Conservation (phyloP, 352 stramenopile genomes). For the Phytophthora niederhauseri region DNA sequence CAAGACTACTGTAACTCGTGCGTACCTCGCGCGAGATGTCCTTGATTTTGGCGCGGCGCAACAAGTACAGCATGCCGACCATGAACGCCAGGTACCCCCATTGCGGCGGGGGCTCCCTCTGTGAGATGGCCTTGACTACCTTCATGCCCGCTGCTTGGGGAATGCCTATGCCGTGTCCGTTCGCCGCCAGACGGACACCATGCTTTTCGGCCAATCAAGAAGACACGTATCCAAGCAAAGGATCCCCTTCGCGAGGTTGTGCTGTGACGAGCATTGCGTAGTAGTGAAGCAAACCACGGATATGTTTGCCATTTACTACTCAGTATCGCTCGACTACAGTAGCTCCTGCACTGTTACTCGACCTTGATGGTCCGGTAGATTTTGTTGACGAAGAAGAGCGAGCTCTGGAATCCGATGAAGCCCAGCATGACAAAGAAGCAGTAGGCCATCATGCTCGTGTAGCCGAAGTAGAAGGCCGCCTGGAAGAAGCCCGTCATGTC, state of each 20-base stretch:
- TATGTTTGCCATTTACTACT: not conserved
- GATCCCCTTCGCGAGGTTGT: conserved; percentile 10
- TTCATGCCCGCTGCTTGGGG: conserved; percentile 33
- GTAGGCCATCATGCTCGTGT: conserved; percentile 97
- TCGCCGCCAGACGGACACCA: conserved; percentile 16
- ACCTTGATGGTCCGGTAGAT: conserved; percentile 98
- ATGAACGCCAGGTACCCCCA: conserved; percentile 51
- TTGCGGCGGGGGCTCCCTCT: conserved; percentile 28
- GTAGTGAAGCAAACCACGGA: not conserved
- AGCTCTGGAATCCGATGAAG: conserved; percentile 96
- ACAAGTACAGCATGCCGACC: conserved; percentile 46
- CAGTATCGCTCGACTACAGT: not conserved
- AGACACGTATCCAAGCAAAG: conserved; percentile 14
- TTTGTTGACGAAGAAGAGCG: conserved; percentile 96
- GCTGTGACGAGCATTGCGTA: conserved; percentile 13
- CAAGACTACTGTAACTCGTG: not conserved
- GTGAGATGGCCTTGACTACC: conserved; percentile 35
- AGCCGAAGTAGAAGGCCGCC: conserved; percentile 98
- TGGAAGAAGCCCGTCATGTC: conserved; percentile 97
- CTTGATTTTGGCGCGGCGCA: conserved; percentile 51
- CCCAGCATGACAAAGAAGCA: conserved; percentile 98
- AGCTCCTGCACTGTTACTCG: conserved; percentile 66
- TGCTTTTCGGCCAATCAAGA: conserved; percentile 18
- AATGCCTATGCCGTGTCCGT: conserved; percentile 6
- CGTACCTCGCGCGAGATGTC: conserved; percentile 46